Base-by-base conservation (phyloP, 2,329 filamentous ascomycete genomes). In the Drechslerella stenobrocha region DNA sequence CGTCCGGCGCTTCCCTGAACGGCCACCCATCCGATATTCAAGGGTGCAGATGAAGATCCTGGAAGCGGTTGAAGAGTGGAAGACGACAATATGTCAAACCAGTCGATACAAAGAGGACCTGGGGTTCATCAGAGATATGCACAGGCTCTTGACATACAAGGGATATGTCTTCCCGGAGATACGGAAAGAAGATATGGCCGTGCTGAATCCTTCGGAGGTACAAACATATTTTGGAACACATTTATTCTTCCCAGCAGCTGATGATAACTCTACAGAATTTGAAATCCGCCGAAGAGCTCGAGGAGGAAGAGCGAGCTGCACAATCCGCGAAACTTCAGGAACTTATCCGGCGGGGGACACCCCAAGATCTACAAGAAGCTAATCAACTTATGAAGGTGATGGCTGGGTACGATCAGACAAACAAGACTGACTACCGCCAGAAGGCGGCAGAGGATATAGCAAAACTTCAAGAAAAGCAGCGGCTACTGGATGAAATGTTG, bases 381-480 rank as follows among this genome's bases (percentile, higher is more conserved):
- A 98, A 97, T 75, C 87, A 90, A 73, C 81, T 98, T 53, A 98
- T 98, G 93, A 98, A 98, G 78, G 83, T 98, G 72, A 97, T 98
- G 93, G 93, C 93, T 53, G 93, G 93, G 70, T 98, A 89, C 77
- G 93, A 98, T 76, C 96, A 89, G 63, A 82, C 91, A 72, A 88
- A 90, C 76, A 97, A 97, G 79, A 96, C 93, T 1, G 92, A 98
- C 78, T 98, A 96, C 78, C 87, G 93, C 71, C 93, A 93, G 70
- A 98, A 98, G 78, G 93, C 93, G 1, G 93, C 93, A 7, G 91
- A 96, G 75, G 93, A 98, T 70, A 90, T 98, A 5, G 83, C 84
- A 72, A 95, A 90, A 78, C 91, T 98, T 63, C 93, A 97, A 76
- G 90, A 96, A 75, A 98, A 98, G 77, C 93, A 93, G 2, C 86